Base-by-base conservation (phyloP, 2,329 filamentous ascomycete species). In the Trichoderma lentiforme region DNA sequence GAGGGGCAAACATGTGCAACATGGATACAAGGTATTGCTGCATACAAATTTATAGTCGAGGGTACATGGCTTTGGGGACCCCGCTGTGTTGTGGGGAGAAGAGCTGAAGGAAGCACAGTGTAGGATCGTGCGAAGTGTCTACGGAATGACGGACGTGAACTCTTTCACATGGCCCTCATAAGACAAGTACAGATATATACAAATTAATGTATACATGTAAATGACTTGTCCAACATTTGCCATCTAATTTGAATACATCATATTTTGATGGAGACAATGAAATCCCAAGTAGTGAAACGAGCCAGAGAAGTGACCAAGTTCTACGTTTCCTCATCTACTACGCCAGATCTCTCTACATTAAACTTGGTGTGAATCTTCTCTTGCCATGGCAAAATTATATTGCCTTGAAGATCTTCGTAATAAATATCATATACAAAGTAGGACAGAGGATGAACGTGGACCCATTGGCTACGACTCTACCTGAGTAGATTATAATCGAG, bases 21-120 rank as follows among this genome's bases (percentile, higher is more conserved):
- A 71, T 69, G 72, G 47, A 70, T 74, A 36, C 24, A 11, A 63
- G 26, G 72, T 67, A 24, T 24, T 61, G 21, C 53, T 73, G 75
- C 75, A 74, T 74, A 75, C 66, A 73, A 70, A 34, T 30, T 67
- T 39, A 3, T 62, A 28, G 4, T 15, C 8, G 3, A 36, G 24
- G 28, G 12, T 53, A 53, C 47, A 6, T 12, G 11, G 5, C 11
- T 53, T 53, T 24, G n/a, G 47, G 47, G 47, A 53, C 47, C 47
- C 47, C 47, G 21, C 47, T 14, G 47, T 12, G 47, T 6, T 24
- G 21, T 24, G 47, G 47, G 47, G 47, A 53, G n/a, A 53, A 24
- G n/a, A 53, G 47, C 47, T 51, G 43, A 53, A 2, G n/a, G n/a
- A 21, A 51, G n/a, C 47, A 53, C 47, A 53, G 47, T 53, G 47